Evolutionary conservation across 164 flowering plant genomes (phyloP).

Genomic region (Akebia trifoliata): DNA sequence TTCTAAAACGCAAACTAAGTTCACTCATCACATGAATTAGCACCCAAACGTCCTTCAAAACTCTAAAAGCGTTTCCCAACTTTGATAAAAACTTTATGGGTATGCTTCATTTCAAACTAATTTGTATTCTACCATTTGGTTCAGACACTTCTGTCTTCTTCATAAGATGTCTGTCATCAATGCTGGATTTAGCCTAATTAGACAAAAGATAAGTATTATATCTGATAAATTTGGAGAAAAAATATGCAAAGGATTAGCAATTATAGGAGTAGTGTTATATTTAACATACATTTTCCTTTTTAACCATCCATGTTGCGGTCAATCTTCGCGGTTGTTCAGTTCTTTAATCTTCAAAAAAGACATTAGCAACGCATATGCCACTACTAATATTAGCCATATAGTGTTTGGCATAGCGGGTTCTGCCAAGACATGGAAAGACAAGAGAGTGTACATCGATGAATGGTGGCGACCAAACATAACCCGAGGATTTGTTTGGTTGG

Average conservation of each 20-base stretch:
- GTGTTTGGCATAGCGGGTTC: constrained; percentile 45
- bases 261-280: constrained; percentile 17
- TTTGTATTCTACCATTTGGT: not conserved
- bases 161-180: not conserved
- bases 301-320: constrained; percentile 9
- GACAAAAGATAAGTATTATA: not conserved
- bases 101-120: not conserved
- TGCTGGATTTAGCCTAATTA: not conserved
- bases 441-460: constrained; percentile 27
- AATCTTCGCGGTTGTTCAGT: constrained; percentile 8
- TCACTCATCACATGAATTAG: not conserved
- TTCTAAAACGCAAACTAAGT: not conserved
- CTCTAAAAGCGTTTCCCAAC: not conserved
- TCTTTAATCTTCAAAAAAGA: constrained; percentile 2
- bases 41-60: not conserved
- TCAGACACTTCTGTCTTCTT: not conserved
- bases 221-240: not conserved
- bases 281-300: constrained; percentile 11
- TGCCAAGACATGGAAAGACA: constrained; percentile 31
- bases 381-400: constrained; percentile 46
- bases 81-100: no score
- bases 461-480: constrained; percentile 66
- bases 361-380: constrained; percentile 3
- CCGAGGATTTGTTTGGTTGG: constrained; percentile 43
- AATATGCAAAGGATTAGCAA: constrained; percentile 14